phyloP scores from a whole-genome alignment of 768 basidiomycete genomes.

The Collybia mongolica region DNA sequence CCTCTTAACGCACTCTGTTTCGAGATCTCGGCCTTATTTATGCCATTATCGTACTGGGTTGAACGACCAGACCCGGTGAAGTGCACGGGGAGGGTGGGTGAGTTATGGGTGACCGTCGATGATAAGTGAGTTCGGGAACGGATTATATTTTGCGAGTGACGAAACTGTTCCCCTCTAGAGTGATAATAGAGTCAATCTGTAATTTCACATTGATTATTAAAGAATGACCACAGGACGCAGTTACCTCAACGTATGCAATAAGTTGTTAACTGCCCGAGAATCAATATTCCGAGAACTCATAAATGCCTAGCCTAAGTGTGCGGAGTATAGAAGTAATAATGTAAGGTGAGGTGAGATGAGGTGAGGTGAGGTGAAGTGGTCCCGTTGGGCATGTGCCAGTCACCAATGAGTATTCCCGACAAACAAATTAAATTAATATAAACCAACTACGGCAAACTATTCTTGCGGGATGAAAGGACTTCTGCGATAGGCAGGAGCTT shows the following conservation, averaged over 20 bases:
- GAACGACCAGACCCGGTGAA: background rate
- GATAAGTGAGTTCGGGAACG: conserved; percentile 22
- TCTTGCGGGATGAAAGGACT: conserved; percentile 82
- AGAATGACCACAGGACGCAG: conserved; percentile 6
- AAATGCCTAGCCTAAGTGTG: no score
- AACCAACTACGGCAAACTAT: conserved; percentile 23
- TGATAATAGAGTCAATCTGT: no score
- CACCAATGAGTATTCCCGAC: no score
- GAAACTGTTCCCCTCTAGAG: conserved; percentile 68
- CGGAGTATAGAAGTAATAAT: no score
- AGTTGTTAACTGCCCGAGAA: conserved; percentile 38
- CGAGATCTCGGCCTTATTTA: background rate
- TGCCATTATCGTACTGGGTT: background rate
- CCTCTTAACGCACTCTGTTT: conserved; percentile 8
- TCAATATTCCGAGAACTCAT: background rate
- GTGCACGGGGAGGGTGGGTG: conserved; percentile 10
- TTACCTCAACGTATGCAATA: conserved; percentile 54
- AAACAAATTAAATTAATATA: background rate
- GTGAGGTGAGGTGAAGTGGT: no score
- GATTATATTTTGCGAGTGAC: conserved; percentile 57
- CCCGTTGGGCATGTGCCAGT: no score
- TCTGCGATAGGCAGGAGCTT: conserved; percentile 68
- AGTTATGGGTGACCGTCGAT: conserved; percentile 5
- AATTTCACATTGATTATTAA: background rate
- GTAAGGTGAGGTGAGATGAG: no score